Base-by-base conservation (phyloP, 441 rosid genomes). In the Pelargonium fulgidum region DNA sequence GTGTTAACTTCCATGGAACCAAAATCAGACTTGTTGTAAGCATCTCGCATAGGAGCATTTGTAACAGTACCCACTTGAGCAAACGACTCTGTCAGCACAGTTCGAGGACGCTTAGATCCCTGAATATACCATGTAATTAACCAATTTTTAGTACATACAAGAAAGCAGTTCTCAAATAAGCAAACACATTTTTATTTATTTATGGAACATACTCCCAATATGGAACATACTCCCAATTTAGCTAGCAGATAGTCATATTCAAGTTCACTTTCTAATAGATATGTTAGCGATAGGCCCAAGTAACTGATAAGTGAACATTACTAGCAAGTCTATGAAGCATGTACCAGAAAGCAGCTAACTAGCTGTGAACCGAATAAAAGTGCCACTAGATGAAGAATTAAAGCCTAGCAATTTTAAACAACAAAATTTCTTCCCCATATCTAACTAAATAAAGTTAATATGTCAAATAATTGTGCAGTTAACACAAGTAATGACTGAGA, bases 51-150 rank as follows among this genome's bases (percentile, higher is more conserved):
- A 69, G 85, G 68, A 75, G 80, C 78, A 82, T 76, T 82, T 64
- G 85, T 69, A 68, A 73, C 82, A 47, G 79, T 74, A 73, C 85
- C 88, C 72, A 72, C 84, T 79, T 88, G 98, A 85, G 89, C 88
- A 82, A 78, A 86, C 41, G 91, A 79, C 54, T 88, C 96, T 59
- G 79, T 77, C 82, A 85, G 81, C 73, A 87, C 91, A 70, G 86
- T 62, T 70, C 93, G 93, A 66, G 89, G 80, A 73, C 97, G 97
- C 85, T 93, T 96, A 67, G 90, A 80, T 77, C 96, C 97, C 98
- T 96, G 84, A 79, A 84, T 54, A 71, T 61, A 67, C 77, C 69
- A 72, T 73, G 71, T 12, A 72, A 62, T 70, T n/a, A 52, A 67
- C 59, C 36, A 61, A 69, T 54, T 52, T 71, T 19, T 14, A 48